Base-by-base conservation (phyloP, 768 basidiomycete species). In the Auricularia cornea region DNA sequence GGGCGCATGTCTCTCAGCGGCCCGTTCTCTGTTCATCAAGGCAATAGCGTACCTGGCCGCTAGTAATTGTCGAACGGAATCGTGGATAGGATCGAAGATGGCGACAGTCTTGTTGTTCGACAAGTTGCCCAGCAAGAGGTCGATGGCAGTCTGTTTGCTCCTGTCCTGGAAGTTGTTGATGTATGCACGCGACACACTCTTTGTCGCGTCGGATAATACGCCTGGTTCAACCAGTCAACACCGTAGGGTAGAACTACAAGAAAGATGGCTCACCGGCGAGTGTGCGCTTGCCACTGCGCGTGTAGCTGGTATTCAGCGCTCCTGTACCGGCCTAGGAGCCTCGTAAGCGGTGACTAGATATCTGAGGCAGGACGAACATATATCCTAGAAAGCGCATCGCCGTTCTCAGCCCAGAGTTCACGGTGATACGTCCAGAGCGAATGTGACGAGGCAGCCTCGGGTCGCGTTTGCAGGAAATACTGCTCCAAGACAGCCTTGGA, bases 121-220 rank as follows among this genome's bases (percentile, higher is more conserved):
- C 73, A 98, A 82, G 73, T 98, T 96, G 10, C 97, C 96, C 96
- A 99, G 79, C 69, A 98, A 90, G 83, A 94, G 89, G 71, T 99
- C 97, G 65, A 98, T 98, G 0, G 95, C 94, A 3, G 83, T 73
- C 70, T 99, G 97, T 72, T 99, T 99, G 40, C 83, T 86, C 72
- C 92, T 91, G 72, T 99, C 97, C 69, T 95, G 90, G 72, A 99
- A 97, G 72, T 98, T 98, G 70, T 95, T 97, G 70, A 98, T 96
- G 70, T 98, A 99, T 40, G 95, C 95, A 64, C 96, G 85, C 3
- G 92, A 93, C 33, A 93, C 90, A 69, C 92, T 95, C 74, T 99
- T 99, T 3, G 94, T 96, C 3, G 96, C 97, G 76, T 99, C 95
- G 4, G 93, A 94, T 28, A 99, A 75, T 48, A 98, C 84, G 57